Evolutionary conservation across 805 yeast species (phyloP).

Genomic region (Wickerhamomyces silvicola): DNA sequence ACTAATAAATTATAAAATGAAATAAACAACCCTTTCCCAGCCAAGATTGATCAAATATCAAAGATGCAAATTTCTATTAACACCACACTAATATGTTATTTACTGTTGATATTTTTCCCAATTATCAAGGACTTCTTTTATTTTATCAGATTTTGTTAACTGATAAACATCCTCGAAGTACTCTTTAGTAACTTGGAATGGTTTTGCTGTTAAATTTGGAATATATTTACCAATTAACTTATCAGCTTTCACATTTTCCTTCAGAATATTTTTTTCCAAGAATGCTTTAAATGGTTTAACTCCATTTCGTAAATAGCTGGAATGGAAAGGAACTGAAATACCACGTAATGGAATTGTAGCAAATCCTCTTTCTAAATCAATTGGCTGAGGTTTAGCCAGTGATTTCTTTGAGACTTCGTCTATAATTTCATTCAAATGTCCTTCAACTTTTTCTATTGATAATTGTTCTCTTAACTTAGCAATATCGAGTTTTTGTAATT

Average conservation of each 20-base stretch:
- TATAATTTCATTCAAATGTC: slow-evolving; percentile 82
- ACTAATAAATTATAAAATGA: not conserved
- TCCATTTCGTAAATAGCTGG: slow-evolving; percentile 96
- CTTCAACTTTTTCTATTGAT: slow-evolving; percentile 82
- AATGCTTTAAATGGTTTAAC: slow-evolving; percentile 98
- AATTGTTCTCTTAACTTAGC: slow-evolving; percentile 77
- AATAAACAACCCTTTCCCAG: not conserved
- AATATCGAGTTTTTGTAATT: slow-evolving; percentile 90
- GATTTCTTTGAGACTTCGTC: slow-evolving; percentile 80
- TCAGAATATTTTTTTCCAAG: slow-evolving; percentile 91
- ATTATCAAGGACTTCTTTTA: slow-evolving; percentile 84
- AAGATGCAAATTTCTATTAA: not conserved
- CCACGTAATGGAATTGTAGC: slow-evolving; percentile 98
- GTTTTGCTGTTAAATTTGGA: slow-evolving; percentile 98
- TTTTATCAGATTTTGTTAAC: slow-evolving; percentile 85
- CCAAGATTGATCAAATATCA: not conserved
- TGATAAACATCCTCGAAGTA: slow-evolving; percentile 94
- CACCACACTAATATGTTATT: slow-evolving; percentile 6
- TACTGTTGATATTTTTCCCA: slow-evolving; percentile 76
- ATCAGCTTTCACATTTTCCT: slow-evolving; percentile 91
- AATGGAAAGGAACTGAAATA: slow-evolving; percentile 99
- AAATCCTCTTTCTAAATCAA: slow-evolving; percentile 94
- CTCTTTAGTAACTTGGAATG: slow-evolving; percentile 92
- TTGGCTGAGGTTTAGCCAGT: slow-evolving; percentile 88
- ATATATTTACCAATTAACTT: slow-evolving; percentile 91